Conservation (phyloP, 106 monocot genomes). For the Alisma plantagoaquatica region DNA sequence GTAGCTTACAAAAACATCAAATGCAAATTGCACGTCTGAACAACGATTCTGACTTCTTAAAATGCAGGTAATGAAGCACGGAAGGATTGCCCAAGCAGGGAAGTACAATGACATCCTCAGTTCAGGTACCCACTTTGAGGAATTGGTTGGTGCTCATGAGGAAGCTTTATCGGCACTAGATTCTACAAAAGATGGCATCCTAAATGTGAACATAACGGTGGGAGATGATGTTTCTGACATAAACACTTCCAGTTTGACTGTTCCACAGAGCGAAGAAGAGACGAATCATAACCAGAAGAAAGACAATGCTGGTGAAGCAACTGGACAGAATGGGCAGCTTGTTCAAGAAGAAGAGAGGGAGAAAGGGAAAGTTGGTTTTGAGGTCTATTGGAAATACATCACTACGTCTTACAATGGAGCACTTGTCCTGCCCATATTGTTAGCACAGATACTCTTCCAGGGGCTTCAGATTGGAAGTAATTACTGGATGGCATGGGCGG, state of each 20-base stretch:
- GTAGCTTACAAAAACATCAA: no score
- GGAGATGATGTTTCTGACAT: no score
- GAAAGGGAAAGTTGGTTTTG: slow-evolving; percentile 82
- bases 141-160: slow-evolving; percentile 76
- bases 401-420: slow-evolving; percentile 65
- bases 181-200: no score
- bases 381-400: slow-evolving; percentile 83
- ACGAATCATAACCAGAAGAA: slow-evolving; percentile 27
- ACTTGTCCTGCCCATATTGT: slow-evolving; percentile 61
- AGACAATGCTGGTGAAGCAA: slow-evolving; percentile 24
- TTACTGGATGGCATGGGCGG: slow-evolving; percentile 93
- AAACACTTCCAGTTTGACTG: no score
- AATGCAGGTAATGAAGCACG: slow-evolving; percentile 59
- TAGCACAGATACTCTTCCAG: slow-evolving; percentile 70
- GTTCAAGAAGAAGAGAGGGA: slow-evolving; percentile 95
- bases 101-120: slow-evolving; percentile 68
- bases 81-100: slow-evolving; percentile 69
- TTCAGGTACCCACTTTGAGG: slow-evolving; percentile 75
- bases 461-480: slow-evolving; percentile 72
- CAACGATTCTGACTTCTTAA: no score
- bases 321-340: slow-evolving; percentile 49
- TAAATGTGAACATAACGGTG: no score
- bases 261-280: no score
- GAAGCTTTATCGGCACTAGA: slow-evolving; percentile 51
- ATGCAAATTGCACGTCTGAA: no score